These are phyloP conservation scores for Eimeria mitis DNA, from an alignment of 169 alveolate species.

Conservation along the genomic window DNA sequence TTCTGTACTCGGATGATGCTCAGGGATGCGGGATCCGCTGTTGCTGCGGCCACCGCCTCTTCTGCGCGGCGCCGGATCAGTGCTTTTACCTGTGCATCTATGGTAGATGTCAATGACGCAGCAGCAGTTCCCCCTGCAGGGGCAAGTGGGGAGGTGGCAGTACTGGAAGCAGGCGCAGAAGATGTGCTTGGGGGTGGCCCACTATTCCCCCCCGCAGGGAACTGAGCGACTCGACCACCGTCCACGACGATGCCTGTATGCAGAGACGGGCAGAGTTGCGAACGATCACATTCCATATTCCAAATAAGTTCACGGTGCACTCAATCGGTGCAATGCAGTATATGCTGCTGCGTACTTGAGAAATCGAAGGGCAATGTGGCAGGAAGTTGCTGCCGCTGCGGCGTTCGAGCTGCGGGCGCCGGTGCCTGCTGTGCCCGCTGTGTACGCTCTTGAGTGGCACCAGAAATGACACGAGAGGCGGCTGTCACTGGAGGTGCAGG, in stretches of 20 bases:
- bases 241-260: slow-evolving; percentile 55
- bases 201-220: slow-evolving; percentile 7
- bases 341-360: slow-evolving; percentile 7
- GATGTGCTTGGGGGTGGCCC: background rate
- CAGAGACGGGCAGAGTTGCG: background rate
- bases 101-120: background rate
- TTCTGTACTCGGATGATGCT: slow-evolving; percentile 28
- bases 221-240: slow-evolving; percentile 54
- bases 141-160: background rate
- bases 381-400: slow-evolving; percentile 15
- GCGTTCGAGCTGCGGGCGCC: background rate
- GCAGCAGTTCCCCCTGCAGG: background rate
- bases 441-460: background rate
- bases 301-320: background rate
- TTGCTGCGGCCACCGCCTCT: slow-evolving; percentile 50
- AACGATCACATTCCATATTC: background rate
- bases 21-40: slow-evolving; percentile 27
- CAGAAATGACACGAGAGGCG: background rate
- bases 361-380: slow-evolving; percentile 21
- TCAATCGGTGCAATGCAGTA: background rate
- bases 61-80: slow-evolving; percentile 58
- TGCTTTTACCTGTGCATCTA: background rate
- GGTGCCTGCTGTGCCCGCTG: slow-evolving; percentile 20
- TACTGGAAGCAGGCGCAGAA: background rate
- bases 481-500: slow-evolving; percentile 45